Evolutionary conservation across 2,329 filamentous ascomycete species (phyloP), one percentile per base, ranked within the genome.

Genomic region (Cadophora sp.): DNA sequence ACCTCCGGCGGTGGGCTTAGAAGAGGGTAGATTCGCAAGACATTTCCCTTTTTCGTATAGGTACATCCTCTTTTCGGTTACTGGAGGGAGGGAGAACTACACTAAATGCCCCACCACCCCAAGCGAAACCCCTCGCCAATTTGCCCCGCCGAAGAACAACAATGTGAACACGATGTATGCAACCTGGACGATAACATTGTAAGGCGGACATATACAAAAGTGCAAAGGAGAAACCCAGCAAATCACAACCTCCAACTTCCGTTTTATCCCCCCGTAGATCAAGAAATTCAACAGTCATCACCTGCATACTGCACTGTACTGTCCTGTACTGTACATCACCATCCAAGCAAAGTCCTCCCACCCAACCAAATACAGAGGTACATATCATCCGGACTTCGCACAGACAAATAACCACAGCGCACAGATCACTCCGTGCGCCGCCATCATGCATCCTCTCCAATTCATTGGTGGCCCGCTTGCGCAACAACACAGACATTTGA

Each of bases 401-500:
- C 51, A 31, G 24, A 53, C 50, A 34, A 26, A n/a, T n/a, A n/a
- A 29, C 14, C 27, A 12, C 19, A 22, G n/a, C 31, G 55, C 55
- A 59, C 34, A 24, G 55, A 40, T 40, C 55, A 40, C 31, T 43
- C 40, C 55, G 29, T 40, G 55, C 55, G 55, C 31, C 34, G 55
- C 55, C 55, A 31, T 24, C 31, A 26, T 31, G 19, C n/a, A 4
- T 9, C 26, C n/a, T 16, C n/a, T 16, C n/a, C 29, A 37, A 34
- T 59, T n/a, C 14, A 37, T 59, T 56, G n/a, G 31, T 14, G 16
- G 8, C 8, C 55, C 31, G 55, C 55, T 59, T 59, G 31, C 14
- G 55, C 55, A 40, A 26, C 55, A 59, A 40, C 55, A 59, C 55
- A 59, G 55, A 59, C 55, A 59, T 59, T 4, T 43, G 12, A 43